Percentiles rank a stretch among this genome's conserved stretches.
These are phyloP conservation scores for Boletus coccyginus DNA, from an alignment of 768 basidiomycete genomes.

Conservation along the genomic window DNA sequence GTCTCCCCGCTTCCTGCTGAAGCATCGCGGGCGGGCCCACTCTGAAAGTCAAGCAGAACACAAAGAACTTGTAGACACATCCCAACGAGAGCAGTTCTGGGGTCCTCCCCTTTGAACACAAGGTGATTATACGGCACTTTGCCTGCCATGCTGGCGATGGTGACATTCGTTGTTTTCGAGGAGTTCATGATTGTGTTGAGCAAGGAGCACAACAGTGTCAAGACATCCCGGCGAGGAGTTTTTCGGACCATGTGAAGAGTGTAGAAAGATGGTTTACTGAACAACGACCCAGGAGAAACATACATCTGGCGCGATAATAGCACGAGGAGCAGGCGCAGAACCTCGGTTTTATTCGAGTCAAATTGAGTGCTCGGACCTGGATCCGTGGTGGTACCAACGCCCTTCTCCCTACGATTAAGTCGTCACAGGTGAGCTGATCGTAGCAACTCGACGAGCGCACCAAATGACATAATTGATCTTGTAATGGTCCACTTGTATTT, in stretches of 20 bases:
- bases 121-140: slow-evolving; percentile 88
- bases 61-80: slow-evolving; percentile 77
- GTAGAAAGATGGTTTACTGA: slow-evolving; percentile 72
- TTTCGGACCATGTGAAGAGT: slow-evolving; percentile 76
- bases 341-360: slow-evolving; percentile 84
- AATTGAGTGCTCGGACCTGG: slow-evolving; percentile 58
- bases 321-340: slow-evolving; percentile 84
- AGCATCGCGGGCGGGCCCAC: slow-evolving; percentile 64
- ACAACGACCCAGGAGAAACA: slow-evolving; percentile 63
- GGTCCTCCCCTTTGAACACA: slow-evolving; percentile 86
- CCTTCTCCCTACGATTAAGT: slow-evolving; percentile 73
- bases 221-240: slow-evolving; percentile 74
- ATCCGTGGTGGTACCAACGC: slow-evolving; percentile 84
- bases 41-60: slow-evolving; percentile 76
- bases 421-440: slow-evolving; percentile 3
- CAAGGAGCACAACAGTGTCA: slow-evolving; percentile 90
- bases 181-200: slow-evolving; percentile 88
- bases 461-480: slow-evolving; percentile 88
- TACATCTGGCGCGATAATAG: slow-evolving; percentile 92
- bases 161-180: slow-evolving; percentile 45
- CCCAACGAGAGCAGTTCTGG: slow-evolving; percentile 66
- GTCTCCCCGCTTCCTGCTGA: slow-evolving; percentile 41
- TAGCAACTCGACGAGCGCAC: slow-evolving; percentile 41
- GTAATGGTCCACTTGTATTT: slow-evolving; percentile 73
- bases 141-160: slow-evolving; percentile 68